phyloP scores from a whole-genome alignment of 1,139 yeast genomes.

The Blastobotrys raffinosifermentans region DNA sequence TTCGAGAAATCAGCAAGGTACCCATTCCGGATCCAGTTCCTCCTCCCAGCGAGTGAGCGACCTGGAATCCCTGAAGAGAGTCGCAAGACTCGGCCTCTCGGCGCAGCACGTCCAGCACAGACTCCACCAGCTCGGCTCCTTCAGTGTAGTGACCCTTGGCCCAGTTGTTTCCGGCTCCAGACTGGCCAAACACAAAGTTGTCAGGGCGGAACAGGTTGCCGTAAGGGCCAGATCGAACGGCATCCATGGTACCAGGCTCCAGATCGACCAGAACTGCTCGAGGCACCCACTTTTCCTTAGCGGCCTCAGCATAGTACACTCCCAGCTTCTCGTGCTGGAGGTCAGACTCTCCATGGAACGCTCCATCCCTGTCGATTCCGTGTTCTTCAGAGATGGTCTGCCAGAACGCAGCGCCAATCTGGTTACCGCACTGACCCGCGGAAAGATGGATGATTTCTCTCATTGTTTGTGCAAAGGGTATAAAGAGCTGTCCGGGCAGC shows the following conservation, averaged over 20 bases:
- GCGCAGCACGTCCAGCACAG: conserved; percentile 81
- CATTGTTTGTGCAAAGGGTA: too few relatives aligned
- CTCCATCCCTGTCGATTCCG: conserved; percentile 80
- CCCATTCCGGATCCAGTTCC: conserved; percentile 98
- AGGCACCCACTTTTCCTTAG: conserved; percentile 79
- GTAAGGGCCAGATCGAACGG: conserved; percentile 67
- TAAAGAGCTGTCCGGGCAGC: too few relatives aligned
- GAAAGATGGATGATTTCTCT: conserved; percentile 68
- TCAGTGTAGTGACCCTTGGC: conserved; percentile 96
- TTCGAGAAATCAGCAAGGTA: conserved; percentile 69
- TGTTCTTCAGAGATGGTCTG: conserved; percentile 97
- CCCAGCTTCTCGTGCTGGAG: conserved; percentile 43
- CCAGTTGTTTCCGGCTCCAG: conserved; percentile 94
- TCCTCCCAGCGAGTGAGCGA: conserved; percentile 91
- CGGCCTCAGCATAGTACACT: conserved; percentile 52
- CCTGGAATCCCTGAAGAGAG: conserved; percentile 89
- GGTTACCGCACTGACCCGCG: conserved; percentile 99
- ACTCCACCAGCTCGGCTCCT: conserved; percentile 89
- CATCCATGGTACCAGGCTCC: conserved; percentile 90
- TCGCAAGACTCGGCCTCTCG: conserved; percentile 93
- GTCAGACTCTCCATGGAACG: conserved; percentile 29
- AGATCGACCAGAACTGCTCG: conserved; percentile 88
- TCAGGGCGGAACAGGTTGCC: conserved; percentile 90
- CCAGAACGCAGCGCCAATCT: conserved; percentile 53
- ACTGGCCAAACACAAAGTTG: conserved; percentile 80